phyloP scores from a whole-genome alignment of 306 rosid genomes.

The Malus sieversii region DNA sequence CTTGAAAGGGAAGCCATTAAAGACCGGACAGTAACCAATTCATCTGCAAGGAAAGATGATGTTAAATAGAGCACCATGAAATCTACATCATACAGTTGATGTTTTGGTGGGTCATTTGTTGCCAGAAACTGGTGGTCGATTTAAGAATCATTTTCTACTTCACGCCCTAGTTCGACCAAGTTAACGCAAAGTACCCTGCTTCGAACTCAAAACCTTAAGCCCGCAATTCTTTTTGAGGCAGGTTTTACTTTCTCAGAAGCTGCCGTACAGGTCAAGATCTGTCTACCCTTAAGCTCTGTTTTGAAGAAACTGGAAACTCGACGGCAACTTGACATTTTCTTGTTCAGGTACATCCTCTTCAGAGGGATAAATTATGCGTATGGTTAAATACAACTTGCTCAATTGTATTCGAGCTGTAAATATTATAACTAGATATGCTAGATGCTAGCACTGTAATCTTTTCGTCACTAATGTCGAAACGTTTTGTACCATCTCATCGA shows the following conservation, averaged over 20 bases:
- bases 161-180: not conserved
- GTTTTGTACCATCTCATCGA: not conserved
- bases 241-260: not conserved
- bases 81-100: not conserved
- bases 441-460: not conserved
- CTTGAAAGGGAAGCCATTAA: constrained; percentile 89
- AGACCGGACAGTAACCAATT: constrained; percentile 48
- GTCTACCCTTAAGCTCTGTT: not conserved
- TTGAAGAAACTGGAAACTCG: not conserved
- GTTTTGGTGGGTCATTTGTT: not conserved
- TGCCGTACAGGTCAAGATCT: not conserved
- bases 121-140: not conserved
- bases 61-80: constrained; percentile 19
- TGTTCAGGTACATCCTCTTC: not conserved
- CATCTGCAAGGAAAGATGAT: constrained; percentile 31
- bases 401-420: constrained; percentile 11
- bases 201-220: not conserved
- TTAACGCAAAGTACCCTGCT: not conserved
- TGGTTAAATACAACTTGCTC: not conserved
- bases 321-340: not conserved
- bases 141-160: not conserved
- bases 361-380: not conserved
- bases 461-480: not conserved
- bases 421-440: not conserved
- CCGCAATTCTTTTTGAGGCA: not conserved